phyloP scores from a whole-genome alignment of 148 eudicot genomes.

The Vaccinium darrowii region DNA sequence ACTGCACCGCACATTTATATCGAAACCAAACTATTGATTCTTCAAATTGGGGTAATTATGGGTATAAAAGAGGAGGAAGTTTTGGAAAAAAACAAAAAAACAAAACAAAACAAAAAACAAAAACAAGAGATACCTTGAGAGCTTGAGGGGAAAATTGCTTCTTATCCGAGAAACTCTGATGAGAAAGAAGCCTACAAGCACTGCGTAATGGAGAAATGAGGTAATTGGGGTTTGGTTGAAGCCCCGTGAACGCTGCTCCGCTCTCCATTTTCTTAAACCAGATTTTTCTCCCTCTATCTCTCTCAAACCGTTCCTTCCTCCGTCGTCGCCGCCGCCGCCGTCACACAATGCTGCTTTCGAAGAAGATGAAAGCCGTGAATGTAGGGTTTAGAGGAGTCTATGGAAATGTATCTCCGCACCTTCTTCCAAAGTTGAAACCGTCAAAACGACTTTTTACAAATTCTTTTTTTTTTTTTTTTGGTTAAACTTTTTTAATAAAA shows the following conservation, averaged over 20 bases:
- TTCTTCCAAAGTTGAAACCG: too few species aligned
- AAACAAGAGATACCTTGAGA: conserved; percentile 32
- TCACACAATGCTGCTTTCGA: not conserved
- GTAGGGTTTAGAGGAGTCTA: too few species aligned
- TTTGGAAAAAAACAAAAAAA: too few species aligned
- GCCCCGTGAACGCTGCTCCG: conserved; percentile 23
- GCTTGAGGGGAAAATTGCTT: conserved; percentile 16
- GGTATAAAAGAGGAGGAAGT: not conserved
- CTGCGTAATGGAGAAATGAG: conserved; percentile 19
- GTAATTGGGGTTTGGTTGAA: not conserved
- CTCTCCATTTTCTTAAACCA: conserved; percentile 24
- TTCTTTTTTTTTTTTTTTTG: too few species aligned
- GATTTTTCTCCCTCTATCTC: not conserved
- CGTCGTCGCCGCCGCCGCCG: not conserved
- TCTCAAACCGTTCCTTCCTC: not conserved
- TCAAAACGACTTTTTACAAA: too few species aligned
- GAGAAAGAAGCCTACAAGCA: conserved; percentile 4
- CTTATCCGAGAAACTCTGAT: conserved; percentile 17
- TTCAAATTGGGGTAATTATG: not conserved
- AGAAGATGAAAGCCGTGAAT: not conserved
- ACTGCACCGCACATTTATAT: conserved; percentile 6
- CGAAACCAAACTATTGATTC: not conserved
- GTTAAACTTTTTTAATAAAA: too few species aligned
- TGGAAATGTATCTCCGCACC: too few species aligned
- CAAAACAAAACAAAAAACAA: too few species aligned